These are phyloP conservation scores for Lasiosphaeria hispida DNA, from an alignment of 495 filamentous ascomycete species.

Conservation along the genomic window DNA sequence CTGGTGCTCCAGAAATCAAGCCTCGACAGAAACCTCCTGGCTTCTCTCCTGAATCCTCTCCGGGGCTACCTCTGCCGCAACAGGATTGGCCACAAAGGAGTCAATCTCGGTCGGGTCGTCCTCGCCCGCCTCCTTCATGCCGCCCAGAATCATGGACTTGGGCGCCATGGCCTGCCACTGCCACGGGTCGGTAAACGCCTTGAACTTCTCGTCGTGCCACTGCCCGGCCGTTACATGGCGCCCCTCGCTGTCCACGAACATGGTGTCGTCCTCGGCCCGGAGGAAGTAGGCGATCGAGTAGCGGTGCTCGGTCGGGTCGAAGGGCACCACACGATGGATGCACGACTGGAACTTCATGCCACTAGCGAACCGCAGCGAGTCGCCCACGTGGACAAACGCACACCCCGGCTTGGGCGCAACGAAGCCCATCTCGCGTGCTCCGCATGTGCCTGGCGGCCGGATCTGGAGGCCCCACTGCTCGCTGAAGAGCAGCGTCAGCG, in stretches of 20 bases:
- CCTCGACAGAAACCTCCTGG: too few relatives aligned
- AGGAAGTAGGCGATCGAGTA: constrained; percentile 61
- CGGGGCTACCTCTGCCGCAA: too few relatives aligned
- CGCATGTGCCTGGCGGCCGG: constrained; percentile 41
- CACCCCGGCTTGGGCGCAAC: constrained; percentile 48
- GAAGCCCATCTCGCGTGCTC: constrained; percentile 49
- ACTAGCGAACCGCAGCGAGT: constrained; percentile 53
- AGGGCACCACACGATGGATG: constrained; percentile 57
- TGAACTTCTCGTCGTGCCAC: constrained; percentile 60
- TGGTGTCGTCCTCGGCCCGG: constrained; percentile 50
- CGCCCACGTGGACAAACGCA: constrained; percentile 58
- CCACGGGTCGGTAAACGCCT: constrained; percentile 49
- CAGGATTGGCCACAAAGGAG: neutral
- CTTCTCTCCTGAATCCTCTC: too few relatives aligned
- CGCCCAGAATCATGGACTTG: constrained; percentile 43
- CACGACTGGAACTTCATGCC: constrained; percentile 51
- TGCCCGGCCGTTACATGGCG: constrained; percentile 46
- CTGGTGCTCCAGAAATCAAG: too few relatives aligned
- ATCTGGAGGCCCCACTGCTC: constrained; percentile 59
- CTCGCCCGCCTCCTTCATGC: constrained; percentile 45
- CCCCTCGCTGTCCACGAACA: constrained; percentile 52
- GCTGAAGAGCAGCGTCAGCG: constrained; percentile 55
- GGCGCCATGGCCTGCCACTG: constrained; percentile 43
- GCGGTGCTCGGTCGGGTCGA: constrained; percentile 47
- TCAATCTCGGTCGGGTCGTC: constrained; percentile 21